Conservation (phyloP, 208 protist genomes). For the Acanthamoeba sp. region DNA sequence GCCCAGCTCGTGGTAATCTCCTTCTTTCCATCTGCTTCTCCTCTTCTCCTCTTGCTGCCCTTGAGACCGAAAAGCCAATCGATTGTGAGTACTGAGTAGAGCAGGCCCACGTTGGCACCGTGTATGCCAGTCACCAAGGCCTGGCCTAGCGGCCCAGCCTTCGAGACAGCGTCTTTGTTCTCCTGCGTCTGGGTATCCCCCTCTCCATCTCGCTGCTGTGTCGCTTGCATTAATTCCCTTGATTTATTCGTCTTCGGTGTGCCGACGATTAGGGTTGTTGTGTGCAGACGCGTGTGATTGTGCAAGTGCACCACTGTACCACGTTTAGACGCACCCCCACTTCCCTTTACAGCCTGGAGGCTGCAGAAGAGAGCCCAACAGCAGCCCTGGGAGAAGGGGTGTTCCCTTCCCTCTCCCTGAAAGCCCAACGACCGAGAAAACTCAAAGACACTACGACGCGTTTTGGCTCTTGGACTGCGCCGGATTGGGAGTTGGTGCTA, state of each 20-base stretch:
- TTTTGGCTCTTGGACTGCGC: too few species aligned
- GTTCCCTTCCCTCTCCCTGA: too few species aligned
- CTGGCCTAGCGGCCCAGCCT: not conserved
- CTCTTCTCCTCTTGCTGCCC: not conserved
- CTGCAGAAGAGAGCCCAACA: too few species aligned
- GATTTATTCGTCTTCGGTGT: not conserved
- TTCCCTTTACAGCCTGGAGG: too few species aligned
- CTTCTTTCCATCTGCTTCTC: not conserved
- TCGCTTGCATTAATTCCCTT: not conserved
- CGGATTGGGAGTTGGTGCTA: too few species aligned
- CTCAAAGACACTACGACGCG: too few species aligned
- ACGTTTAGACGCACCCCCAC: too few species aligned
- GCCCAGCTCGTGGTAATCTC: not conserved
- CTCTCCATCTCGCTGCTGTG: not conserved
- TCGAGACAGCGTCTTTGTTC: not conserved
- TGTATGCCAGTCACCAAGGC: not conserved
- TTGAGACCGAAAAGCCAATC: slow-evolving; percentile 9
- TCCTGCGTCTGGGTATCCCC: not conserved
- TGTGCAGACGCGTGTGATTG: too few species aligned
- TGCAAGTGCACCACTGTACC: too few species aligned
- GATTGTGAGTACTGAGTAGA: not conserved
- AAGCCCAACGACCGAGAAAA: too few species aligned
- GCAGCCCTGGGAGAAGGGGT: too few species aligned
- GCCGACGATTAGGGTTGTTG: not conserved
- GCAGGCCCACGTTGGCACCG: not conserved